These are phyloP conservation scores for Exophiala sp. DNA, from an alignment of 2,329 filamentous ascomycete genomes.

Conservation along the genomic window DNA sequence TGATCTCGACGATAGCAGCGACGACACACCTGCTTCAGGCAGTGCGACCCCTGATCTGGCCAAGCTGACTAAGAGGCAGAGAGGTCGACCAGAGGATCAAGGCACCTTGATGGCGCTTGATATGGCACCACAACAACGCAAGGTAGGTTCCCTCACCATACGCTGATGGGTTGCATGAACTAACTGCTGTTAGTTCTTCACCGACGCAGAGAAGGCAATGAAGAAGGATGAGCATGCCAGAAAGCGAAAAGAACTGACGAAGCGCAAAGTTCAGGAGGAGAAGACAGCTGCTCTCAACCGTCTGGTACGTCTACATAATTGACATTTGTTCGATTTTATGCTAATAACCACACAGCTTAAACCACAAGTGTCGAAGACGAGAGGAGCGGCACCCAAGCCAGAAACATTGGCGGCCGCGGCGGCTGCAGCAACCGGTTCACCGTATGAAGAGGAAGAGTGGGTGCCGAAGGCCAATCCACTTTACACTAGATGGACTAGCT, in stretches of 20 bases:
- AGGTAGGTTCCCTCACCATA: conserved; percentile 11
- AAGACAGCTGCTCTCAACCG: conserved; percentile 51
- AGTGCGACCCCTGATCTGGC: conserved; percentile 60
- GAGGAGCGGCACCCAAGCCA: conserved; percentile 46
- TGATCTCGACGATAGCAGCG: conserved; percentile 43
- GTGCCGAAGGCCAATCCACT: conserved; percentile 41
- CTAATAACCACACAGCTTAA: conserved; percentile 42
- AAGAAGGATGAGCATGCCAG: conserved; percentile 70
- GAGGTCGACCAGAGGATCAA: conserved; percentile 55
- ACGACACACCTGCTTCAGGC: conserved; percentile 44
- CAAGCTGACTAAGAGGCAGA: conserved; percentile 67
- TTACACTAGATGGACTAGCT: conserved; percentile 46
- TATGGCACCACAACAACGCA: conserved; percentile 42
- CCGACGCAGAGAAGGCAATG: conserved; percentile 70
- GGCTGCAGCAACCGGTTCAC: conserved; percentile 33
- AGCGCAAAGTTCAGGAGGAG: conserved; percentile 75
- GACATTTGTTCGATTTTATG: background rate
- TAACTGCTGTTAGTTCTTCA: conserved; percentile 67
- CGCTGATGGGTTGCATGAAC: conserved; percentile 51
- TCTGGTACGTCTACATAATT: conserved; percentile 16
- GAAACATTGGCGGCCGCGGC: conserved; percentile 42
- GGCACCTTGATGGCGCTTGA: conserved; percentile 52
- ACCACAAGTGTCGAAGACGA: conserved; percentile 61
- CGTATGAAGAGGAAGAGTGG: conserved; percentile 37
- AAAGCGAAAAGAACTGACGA: conserved; percentile 68